Evolutionary conservation across 2,329 filamentous ascomycete genomes (phyloP), one percentile per base, ranked within the genome.

Genomic region (Claviceps digitariae): DNA sequence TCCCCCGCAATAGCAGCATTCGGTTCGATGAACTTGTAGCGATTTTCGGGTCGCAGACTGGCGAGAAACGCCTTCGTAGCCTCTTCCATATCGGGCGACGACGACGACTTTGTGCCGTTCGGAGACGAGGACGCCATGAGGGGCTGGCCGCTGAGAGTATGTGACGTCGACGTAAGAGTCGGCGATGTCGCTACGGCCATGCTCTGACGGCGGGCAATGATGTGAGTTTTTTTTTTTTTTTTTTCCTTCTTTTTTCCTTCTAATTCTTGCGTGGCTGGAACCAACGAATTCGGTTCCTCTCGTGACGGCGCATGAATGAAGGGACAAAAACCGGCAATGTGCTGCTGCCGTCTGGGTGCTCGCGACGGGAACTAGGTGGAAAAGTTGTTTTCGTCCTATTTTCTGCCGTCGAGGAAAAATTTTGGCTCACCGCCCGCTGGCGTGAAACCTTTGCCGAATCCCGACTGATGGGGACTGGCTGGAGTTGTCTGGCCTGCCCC

Each of bases 11-110:
- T 74, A 23, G 79, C 70, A 8, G 77, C 62, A 2, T 80, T 74
- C 4, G 91, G 90, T 58, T 85, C 83, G n/a, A 96, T 74, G 64
- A 95, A 95, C 27, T 70, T 67, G 64, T 90, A 83, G 13, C 87
- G 84, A 55, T 81, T 79, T 54, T 74, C 71, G 17, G 81, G 68
- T 57, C 69, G 70, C 49, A 87, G 73, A 57, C 72, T 75, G 55
- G 81, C 74, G 56, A 84, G 70, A 55, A 86, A 73, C 27, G 74
- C 72, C 59, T 73, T 68, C 51, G 74, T 66, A 57, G 7, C 31
- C 31, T 34, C 10, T 4, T 72, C 67, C 57, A 66, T 64, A 55
- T 62, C 60, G 53, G 59, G 54, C 56, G 69, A 62, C 27, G 71
- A 53, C 57, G 57, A 54, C 58, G 63, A 57, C 55, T 69, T 62